phyloP scores from a whole-genome alignment of 176 grass and related monocot genomes.

The Cenchrus purpureus region DNA sequence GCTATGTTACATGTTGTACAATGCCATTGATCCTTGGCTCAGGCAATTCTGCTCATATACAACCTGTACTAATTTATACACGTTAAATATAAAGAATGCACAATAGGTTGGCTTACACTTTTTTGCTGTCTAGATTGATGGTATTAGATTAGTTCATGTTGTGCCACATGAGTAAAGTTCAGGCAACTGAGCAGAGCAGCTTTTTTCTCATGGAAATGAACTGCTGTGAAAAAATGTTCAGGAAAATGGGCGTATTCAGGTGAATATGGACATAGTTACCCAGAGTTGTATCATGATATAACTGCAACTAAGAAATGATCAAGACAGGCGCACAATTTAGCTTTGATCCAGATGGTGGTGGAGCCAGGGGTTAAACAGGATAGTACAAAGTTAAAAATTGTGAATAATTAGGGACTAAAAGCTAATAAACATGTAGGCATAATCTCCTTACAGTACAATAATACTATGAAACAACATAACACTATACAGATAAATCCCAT shows the following conservation, averaged over 20 bases:
- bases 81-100: slow-evolving; percentile 3
- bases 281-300: background rate
- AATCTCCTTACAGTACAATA: background rate
- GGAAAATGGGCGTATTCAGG: background rate
- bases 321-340: background rate
- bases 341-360: background rate
- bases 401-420: background rate
- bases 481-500: background rate
- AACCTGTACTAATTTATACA: background rate
- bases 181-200: background rate
- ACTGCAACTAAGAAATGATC: background rate
- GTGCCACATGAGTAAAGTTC: background rate
- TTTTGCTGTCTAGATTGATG: background rate
- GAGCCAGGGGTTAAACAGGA: background rate
- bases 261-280: background rate
- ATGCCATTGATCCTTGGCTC: background rate
- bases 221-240: background rate
- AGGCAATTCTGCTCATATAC: slow-evolving; percentile 19
- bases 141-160: background rate
- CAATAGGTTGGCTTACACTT: background rate
- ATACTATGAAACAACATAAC: background rate
- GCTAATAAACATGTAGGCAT: background rate
- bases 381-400: background rate
- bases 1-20: slow-evolving; percentile 26
- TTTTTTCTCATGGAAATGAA: background rate